Base-by-base conservation (phyloP, 768 basidiomycete genomes). In the Xerocomus spinulosus region DNA sequence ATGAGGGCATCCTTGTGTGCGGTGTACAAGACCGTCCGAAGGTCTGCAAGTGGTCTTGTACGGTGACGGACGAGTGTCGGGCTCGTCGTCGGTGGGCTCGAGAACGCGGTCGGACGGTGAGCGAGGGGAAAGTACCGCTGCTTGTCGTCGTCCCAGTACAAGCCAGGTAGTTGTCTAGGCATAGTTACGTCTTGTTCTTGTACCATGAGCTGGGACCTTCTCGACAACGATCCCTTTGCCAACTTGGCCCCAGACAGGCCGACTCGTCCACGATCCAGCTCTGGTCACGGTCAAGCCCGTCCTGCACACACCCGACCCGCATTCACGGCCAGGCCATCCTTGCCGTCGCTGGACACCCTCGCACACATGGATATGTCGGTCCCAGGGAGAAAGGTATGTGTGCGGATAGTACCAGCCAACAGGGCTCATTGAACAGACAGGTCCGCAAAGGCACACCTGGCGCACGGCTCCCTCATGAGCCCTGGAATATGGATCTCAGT, bases 161-260 rank as follows among this genome's bases (percentile, higher is more conserved):
- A 64, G 2, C 82, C 82, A 42, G 81, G 78, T 10, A 82, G 69
- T 12, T 76, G 66, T 47, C 60, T 68, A 7, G 40, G 9, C 45
- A 46, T 42, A 6, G 25, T 21, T 13, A 17, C 17, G 26, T 15
- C 6, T 34, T 40, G 12, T 3, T 13, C 26, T 38, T 14, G 4
- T 9, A 10, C 14, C 14, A 9, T 24, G 24, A 23, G 9, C 24
- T 8, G 5, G 26, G 36, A 15, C 38, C 38, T 86, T 17, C 69
- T 85, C 21, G 85, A 87, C 56, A 80, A 83, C 43, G 86, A 88
- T 56, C 86, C 86, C 2, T 88, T 88, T 56, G 86, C 86, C 18
- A 79, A 82, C 51, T 70, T 83, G 38, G 14, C 51, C 13, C 68
- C 73, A n/a, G n/a, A n/a, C 50, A 51, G 25, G 37, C 52, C 43